Evolutionary conservation across 306 rosid genomes (phyloP).

Genomic region (Quercus suber): DNA sequence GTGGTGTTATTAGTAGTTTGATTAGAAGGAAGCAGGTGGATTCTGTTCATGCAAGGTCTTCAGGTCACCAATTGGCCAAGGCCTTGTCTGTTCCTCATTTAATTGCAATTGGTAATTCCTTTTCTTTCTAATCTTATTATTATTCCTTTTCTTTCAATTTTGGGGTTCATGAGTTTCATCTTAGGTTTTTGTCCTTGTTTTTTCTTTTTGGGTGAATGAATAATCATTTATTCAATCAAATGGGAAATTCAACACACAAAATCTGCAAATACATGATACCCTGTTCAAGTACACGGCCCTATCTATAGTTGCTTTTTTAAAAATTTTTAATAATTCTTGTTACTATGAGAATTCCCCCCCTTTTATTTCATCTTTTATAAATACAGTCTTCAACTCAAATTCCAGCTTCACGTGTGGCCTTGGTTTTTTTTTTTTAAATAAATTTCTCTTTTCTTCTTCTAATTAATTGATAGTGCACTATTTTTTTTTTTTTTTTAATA

Average conservation of each 20-base stretch:
- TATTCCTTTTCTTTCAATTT: constrained; percentile 1
- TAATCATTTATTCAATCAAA: too few species aligned
- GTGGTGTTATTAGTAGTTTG: constrained; percentile 41
- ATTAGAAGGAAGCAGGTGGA: constrained; percentile 77
- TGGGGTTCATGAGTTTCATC: neutral
- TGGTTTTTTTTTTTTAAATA: neutral
- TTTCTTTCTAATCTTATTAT: neutral
- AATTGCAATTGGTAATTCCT: constrained; percentile 64
- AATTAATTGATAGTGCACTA: neutral
- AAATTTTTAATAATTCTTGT: neutral
- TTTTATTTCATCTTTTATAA: neutral
- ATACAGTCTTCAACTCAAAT: neutral
- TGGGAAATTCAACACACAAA: too few species aligned
- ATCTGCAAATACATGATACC: too few species aligned
- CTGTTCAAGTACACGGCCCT: too few species aligned
- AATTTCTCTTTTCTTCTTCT: neutral
- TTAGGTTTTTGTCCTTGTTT: neutral
- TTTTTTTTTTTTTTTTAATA: too few species aligned
- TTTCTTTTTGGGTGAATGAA: neutral
- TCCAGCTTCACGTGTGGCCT: too few species aligned
- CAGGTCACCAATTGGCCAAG: constrained; percentile 65
- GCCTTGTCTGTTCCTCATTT: constrained; percentile 72
- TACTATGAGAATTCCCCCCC: too few species aligned
- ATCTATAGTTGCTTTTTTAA: too few species aligned
- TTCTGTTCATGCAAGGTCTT: constrained; percentile 36